phyloP scores from a whole-genome alignment of 2,329 filamentous ascomycete genomes.

The Colletotrichum higginsianum region DNA sequence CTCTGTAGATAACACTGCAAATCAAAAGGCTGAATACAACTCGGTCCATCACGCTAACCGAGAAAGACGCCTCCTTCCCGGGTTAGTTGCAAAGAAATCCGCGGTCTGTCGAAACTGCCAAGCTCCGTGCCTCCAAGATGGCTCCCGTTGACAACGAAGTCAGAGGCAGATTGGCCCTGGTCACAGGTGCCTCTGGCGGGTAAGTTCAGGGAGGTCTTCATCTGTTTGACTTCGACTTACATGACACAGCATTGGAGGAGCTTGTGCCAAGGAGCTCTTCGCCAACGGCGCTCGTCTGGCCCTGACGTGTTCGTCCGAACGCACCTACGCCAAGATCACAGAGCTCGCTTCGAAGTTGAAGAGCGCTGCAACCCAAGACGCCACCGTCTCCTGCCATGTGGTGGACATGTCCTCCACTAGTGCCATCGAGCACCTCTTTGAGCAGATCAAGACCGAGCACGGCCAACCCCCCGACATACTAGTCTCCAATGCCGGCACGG shows the following conservation, averaged over 20 bases:
- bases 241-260: constrained; percentile 69
- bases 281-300: constrained; percentile 67
- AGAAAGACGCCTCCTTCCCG: no score
- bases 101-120: background rate
- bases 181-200: constrained; percentile 75
- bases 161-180: constrained; percentile 67
- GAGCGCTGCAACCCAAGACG: background rate
- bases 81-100: no score
- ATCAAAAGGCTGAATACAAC: background rate
- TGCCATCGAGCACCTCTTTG: constrained; percentile 68
- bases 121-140: constrained; percentile 13
- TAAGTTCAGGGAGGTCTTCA: constrained; percentile 50
- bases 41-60: background rate
- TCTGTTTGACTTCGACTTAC: constrained; percentile 23
- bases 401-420: constrained; percentile 70
- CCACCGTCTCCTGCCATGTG: constrained; percentile 66
- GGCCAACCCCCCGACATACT: constrained; percentile 73
- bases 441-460: constrained; percentile 67
- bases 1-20: no score
- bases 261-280: constrained; percentile 70
- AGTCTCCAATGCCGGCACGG: constrained; percentile 73
- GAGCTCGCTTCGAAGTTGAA: constrained; percentile 18
- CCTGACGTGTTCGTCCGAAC: constrained; percentile 63
- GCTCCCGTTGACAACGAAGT: constrained; percentile 59
- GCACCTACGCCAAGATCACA: constrained; percentile 25